These are phyloP conservation scores for Coemansia sp. DNA, from an alignment of 192 early-diverging fungal genomes.

Conservation along the genomic window DNA sequence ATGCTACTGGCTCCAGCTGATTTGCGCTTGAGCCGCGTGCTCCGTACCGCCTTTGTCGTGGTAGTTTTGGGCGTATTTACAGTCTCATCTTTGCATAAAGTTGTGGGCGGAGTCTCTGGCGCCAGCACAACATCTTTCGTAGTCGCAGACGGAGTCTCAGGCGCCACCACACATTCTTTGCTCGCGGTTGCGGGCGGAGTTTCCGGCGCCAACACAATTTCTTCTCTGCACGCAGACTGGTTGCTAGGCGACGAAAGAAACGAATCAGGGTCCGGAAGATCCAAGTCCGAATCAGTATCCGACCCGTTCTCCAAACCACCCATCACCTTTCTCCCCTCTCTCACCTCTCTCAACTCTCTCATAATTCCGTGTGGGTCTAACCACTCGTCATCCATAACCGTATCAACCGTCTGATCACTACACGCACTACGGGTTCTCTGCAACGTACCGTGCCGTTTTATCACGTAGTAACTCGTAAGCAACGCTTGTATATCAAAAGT, in stretches of 20 bases:
- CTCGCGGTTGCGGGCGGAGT: neutral
- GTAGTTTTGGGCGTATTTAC: no score
- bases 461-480: conserved; percentile 12
- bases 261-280: conserved; percentile 37
- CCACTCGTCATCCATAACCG: neutral
- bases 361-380: no score
- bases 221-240: neutral
- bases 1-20: neutral
- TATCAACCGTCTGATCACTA: conserved; percentile 12
- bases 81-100: neutral
- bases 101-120: no score
- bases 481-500: neutral
- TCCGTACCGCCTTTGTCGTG: no score
- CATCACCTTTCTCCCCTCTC: neutral
- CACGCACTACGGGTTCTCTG: neutral
- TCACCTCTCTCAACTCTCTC: neutral
- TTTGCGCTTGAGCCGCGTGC: neutral
- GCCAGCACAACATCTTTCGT: neutral
- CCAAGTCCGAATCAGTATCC: conserved; percentile 39
- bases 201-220: conserved; percentile 5
- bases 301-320: conserved; percentile 10
- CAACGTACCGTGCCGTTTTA: neutral
- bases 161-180: neutral
- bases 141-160: no score
- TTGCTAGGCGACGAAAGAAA: conserved; percentile 15